Evolutionary conservation across 2,329 filamentous ascomycete genomes (phyloP).

Genomic region (Coniochaeta hoffmannii): DNA sequence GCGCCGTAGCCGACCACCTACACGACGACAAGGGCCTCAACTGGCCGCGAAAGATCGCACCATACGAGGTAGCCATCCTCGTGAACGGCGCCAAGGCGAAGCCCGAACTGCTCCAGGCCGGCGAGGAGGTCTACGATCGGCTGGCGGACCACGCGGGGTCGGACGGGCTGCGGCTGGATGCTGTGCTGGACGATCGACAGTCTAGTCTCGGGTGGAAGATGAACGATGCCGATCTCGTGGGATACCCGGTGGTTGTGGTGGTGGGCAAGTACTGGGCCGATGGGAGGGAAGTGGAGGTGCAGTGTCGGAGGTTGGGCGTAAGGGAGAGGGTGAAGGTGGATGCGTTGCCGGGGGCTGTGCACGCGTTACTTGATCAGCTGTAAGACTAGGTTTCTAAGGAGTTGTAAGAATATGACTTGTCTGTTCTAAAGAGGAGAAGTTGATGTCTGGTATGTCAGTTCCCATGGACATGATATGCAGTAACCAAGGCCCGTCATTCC

Average conservation of each 20-base stretch:
- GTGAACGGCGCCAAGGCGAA: constrained; percentile 25
- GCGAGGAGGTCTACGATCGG: constrained; percentile 55
- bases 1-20: constrained; percentile 71
- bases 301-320: constrained; percentile 62
- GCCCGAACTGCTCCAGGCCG: constrained; percentile 35
- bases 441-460: no score
- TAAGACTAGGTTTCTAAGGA: background rate
- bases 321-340: constrained; percentile 51
- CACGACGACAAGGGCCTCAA: constrained; percentile 68
- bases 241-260: constrained; percentile 78
- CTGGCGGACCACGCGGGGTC: constrained; percentile 26
- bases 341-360: constrained; percentile 23
- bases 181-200: constrained; percentile 65
- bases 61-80: constrained; percentile 70
- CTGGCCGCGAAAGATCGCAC: constrained; percentile 83
- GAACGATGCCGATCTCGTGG: constrained; percentile 80
- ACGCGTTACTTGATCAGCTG: background rate
- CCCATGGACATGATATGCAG: no score
- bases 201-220: constrained; percentile 69
- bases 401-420: no score
- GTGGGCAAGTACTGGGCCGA: constrained; percentile 64
- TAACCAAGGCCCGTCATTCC: no score
- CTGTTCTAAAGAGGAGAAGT: no score
- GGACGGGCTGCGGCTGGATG: constrained; percentile 41
- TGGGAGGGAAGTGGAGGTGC: constrained; percentile 60